A percentile compares a stretch with the other conserved stretches of the same genome.
These are phyloP conservation scores for Citrus trifoliata DNA, from an alignment of 345 rosid species.

Conservation along the genomic window DNA sequence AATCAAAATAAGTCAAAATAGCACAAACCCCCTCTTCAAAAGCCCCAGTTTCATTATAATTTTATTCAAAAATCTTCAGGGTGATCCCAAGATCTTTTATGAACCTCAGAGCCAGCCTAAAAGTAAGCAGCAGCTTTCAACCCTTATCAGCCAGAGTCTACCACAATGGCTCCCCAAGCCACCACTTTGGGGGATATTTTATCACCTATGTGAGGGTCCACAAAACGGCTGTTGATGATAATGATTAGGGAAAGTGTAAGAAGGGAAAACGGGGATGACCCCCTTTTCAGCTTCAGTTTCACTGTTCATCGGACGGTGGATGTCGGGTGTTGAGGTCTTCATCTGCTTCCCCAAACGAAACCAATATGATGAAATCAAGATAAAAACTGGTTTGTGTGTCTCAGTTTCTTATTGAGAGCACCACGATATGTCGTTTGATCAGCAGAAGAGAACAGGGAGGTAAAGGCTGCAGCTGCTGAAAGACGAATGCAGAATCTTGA, in stretches of 20 bases:
- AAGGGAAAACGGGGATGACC: slow-evolving; percentile 81
- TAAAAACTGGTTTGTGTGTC: slow-evolving; percentile 50
- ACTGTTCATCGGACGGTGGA: slow-evolving; percentile 59
- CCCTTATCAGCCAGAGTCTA: slow-evolving; percentile 83
- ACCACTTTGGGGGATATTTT: slow-evolving; percentile 68
- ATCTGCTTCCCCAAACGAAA: slow-evolving; percentile 94
- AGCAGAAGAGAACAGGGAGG: slow-evolving; percentile 50
- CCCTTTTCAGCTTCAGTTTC: slow-evolving; percentile 83
- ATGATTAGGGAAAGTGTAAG: slow-evolving; percentile 83
- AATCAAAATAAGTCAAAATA: slow-evolving; percentile 67
- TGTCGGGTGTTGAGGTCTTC: slow-evolving; percentile 67
- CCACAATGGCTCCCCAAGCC: slow-evolving; percentile 96
- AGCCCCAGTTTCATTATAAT: slow-evolving; percentile 64
- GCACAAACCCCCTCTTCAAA: slow-evolving; percentile 82
- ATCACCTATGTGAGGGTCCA: slow-evolving; percentile 61
- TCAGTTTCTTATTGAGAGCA: slow-evolving; percentile 48
- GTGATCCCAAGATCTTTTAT: slow-evolving; percentile 81
- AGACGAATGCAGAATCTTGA: slow-evolving; percentile 27
- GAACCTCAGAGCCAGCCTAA: slow-evolving; percentile 97
- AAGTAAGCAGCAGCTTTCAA: slow-evolving; percentile 77
- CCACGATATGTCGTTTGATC: slow-evolving; percentile 32
- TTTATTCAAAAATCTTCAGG: slow-evolving; percentile 46
- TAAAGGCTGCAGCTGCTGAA: slow-evolving; percentile 71
- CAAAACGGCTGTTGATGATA: slow-evolving; percentile 70
- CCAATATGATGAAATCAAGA: slow-evolving; percentile 82